Evolutionary conservation across 2,329 filamentous ascomycete genomes (phyloP).

Genomic region (Periconia sp.): DNA sequence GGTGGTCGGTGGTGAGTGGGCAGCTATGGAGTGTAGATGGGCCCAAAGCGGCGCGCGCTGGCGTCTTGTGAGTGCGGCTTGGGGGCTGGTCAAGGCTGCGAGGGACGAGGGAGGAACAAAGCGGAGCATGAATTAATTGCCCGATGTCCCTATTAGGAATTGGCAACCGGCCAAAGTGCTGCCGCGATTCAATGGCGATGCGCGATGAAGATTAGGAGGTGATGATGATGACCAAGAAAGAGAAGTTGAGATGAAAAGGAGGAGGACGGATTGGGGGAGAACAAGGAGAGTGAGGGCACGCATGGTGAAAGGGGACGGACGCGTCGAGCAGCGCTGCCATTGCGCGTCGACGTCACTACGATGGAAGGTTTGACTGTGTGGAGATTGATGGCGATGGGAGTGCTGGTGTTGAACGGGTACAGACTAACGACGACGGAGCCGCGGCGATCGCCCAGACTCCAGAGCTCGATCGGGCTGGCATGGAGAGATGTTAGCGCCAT

Average conservation of each 20-base stretch:
- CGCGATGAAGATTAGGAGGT: not conserved
- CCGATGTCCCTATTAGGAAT: conserved; percentile 5
- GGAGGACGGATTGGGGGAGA: not conserved
- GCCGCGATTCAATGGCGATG: conserved; percentile 1
- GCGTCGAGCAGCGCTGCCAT: not conserved
- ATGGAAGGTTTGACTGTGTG: not conserved
- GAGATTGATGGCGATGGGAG: not conserved
- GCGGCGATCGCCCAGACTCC: not conserved
- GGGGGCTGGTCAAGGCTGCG: conserved; percentile 7
- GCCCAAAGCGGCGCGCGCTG: conserved; percentile 14
- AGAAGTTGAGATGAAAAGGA: not conserved
- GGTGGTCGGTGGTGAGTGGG: not conserved
- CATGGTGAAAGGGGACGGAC: not conserved
- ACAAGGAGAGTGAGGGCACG: not conserved
- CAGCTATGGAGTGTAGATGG: conserved; percentile 7
- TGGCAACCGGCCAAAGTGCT: not conserved
- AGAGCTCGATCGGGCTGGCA: not conserved
- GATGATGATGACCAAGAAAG: no score
- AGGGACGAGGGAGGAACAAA: conserved; percentile 17
- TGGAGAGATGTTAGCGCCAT: not conserved
- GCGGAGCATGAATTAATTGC: conserved; percentile 30
- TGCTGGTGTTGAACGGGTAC: not conserved
- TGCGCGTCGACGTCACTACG: conserved; percentile 5
- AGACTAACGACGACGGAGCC: not conserved
- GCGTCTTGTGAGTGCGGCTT: conserved; percentile 21